phyloP scores from a whole-genome alignment of 176 grass and related monocot genomes.

The Saccharum spontaneum region DNA sequence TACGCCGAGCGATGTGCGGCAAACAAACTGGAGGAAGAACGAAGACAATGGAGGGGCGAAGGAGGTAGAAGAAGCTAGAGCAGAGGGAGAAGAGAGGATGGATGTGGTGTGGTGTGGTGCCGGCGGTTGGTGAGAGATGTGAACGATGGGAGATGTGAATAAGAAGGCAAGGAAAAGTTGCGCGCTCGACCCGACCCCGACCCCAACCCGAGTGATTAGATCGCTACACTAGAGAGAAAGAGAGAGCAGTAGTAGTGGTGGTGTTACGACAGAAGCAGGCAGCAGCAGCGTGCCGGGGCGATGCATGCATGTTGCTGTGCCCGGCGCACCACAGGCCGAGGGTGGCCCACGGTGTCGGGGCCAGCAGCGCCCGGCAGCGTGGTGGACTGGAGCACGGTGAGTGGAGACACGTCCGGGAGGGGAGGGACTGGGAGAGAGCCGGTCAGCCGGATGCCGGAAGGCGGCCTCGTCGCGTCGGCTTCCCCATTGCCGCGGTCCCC shows the following conservation, averaged over 20 bases:
- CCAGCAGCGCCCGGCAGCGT: neutral
- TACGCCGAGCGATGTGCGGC: neutral
- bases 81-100: too few relatives aligned
- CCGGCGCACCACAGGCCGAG: neutral
- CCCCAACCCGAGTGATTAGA: too few relatives aligned
- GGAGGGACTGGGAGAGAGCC: too few relatives aligned
- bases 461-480: neutral
- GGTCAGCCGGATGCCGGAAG: neutral
- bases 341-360: slow-evolving; percentile 40
- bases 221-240: neutral
- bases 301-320: slow-evolving; percentile 34
- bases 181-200: neutral
- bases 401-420: slow-evolving; percentile 11
- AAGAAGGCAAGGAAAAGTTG: slow-evolving; percentile 64
- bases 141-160: slow-evolving; percentile 58
- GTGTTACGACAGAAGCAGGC: neutral
- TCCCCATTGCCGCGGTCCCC: neutral
- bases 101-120: neutral
- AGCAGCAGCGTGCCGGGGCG: slow-evolving; percentile 6
- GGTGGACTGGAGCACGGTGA: neutral
- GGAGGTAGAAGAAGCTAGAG: too few relatives aligned
- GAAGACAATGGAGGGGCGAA: too few relatives aligned
- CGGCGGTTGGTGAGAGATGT: slow-evolving; percentile 47
- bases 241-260: neutral
- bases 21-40: neutral